Conservation (phyloP, 2,329 filamentous ascomycete genomes). For the Fusarium nisikadoi region DNA sequence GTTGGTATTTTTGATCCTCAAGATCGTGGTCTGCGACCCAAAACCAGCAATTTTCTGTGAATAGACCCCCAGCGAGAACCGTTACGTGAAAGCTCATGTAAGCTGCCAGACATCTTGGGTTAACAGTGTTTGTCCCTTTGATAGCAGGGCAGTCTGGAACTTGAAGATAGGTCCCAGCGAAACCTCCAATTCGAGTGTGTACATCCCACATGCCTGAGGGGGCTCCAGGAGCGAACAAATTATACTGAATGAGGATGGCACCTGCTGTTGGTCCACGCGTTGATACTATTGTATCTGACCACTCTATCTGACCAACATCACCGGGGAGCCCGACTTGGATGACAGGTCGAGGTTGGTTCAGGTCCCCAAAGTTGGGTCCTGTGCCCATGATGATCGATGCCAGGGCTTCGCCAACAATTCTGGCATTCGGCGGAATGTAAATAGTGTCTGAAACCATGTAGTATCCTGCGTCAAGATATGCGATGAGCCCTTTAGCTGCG, state of each 20-base stretch:
- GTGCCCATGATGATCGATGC: conserved; percentile 64
- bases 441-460: conserved; percentile 69
- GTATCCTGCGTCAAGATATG: conserved; percentile 70
- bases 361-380: conserved; percentile 66
- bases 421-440: conserved; percentile 58
- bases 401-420: conserved; percentile 70
- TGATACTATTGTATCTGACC: conserved; percentile 77
- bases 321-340: conserved; percentile 73
- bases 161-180: conserved; percentile 75
- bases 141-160: conserved; percentile 72
- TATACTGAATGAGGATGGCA: conserved; percentile 78
- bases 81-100: conserved; percentile 58
- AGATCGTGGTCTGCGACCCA: conserved; percentile 66
- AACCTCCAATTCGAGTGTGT: conserved; percentile 79
- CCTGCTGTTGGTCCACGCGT: conserved; percentile 74
- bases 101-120: conserved; percentile 53
- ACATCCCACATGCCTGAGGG: conserved; percentile 77
- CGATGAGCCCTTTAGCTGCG: conserved; percentile 64
- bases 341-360: conserved; percentile 69
- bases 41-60: conserved; percentile 59
- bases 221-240: conserved; percentile 62
- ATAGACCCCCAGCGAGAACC: conserved; percentile 50
- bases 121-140: conserved; percentile 46
- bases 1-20: conserved; percentile 59
- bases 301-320: conserved; percentile 73